Percentiles rank a stretch among this genome's conserved stretches.
phyloP scores from a whole-genome alignment of 2,329 filamentous ascomycete species.

The Daldinia eschscholtzii region DNA sequence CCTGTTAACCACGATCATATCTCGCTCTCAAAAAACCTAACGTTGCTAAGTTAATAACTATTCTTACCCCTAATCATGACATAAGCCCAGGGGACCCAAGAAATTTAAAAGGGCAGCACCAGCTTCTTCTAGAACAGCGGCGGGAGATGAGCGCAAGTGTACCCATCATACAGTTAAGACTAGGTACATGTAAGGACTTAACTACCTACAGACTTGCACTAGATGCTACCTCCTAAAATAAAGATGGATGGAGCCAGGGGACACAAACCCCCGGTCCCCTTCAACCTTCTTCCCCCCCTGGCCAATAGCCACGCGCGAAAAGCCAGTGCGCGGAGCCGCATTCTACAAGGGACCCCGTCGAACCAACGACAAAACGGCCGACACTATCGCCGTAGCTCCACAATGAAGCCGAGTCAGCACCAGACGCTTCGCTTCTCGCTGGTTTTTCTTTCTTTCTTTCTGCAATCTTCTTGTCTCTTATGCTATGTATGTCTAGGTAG shows the following conservation, averaged over 20 bases:
- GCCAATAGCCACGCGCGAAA: slow-evolving; percentile 29
- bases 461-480: neutral
- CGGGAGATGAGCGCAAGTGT: neutral
- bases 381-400: slow-evolving; percentile 44
- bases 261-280: too few relatives aligned
- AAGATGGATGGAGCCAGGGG: neutral
- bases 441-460: neutral
- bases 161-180: neutral
- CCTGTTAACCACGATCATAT: neutral
- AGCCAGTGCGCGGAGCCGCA: slow-evolving; percentile 36
- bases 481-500: neutral
- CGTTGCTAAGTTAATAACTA: too few relatives aligned
- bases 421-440: neutral
- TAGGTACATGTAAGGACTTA: too few relatives aligned
- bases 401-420: slow-evolving; percentile 45
- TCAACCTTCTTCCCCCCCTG: neutral
- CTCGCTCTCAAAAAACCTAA: neutral
- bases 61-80: neutral
- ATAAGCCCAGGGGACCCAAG: neutral
- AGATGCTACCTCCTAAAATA: neutral
- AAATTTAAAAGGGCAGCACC: neutral
- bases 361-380: slow-evolving; percentile 44
- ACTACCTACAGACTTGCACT: too few relatives aligned
- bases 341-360: slow-evolving; percentile 26
- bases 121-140: neutral